Evolutionary conservation across 2,329 filamentous ascomycete species (phyloP).

Genomic region (Curvularia sp.): DNA sequence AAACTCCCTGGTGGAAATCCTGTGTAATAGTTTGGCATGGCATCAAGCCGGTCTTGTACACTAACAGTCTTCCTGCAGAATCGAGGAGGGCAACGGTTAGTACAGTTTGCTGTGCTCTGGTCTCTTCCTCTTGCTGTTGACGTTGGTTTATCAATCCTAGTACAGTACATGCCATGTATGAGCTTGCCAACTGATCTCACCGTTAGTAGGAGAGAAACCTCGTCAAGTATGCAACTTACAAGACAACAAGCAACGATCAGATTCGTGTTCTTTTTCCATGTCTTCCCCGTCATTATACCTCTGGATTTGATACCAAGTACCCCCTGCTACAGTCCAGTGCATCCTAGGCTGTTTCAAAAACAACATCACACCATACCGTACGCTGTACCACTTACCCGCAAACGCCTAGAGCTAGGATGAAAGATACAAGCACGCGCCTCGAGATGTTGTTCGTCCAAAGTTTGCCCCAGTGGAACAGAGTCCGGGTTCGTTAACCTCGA

Average conservation of each 20-base stretch:
- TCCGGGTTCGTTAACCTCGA: slow-evolving; percentile 40
- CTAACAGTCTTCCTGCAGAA: slow-evolving; percentile 68
- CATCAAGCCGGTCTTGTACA: slow-evolving; percentile 72
- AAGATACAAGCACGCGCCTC: slow-evolving; percentile 72
- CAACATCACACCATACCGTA: neutral
- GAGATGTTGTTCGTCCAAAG: slow-evolving; percentile 81
- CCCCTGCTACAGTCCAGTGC: slow-evolving; percentile 82
- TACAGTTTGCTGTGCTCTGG: slow-evolving; percentile 62
- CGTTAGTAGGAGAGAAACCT: slow-evolving; percentile 71
- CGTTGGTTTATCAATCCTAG: slow-evolving; percentile 49
- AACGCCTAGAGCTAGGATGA: slow-evolving; percentile 74
- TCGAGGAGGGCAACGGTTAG: slow-evolving; percentile 72
- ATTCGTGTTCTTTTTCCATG: slow-evolving; percentile 65
- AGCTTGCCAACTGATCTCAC: slow-evolving; percentile 47
- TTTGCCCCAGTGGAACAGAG: slow-evolving; percentile 77
- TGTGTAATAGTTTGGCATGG: slow-evolving; percentile 79
- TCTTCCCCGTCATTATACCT: slow-evolving; percentile 53
- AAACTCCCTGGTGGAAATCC: slow-evolving; percentile 60
- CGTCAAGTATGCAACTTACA: slow-evolving; percentile 62
- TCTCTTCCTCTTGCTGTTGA: slow-evolving; percentile 50
- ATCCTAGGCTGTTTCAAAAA: slow-evolving; percentile 55
- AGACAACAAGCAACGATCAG: slow-evolving; percentile 74
- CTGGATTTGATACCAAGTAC: slow-evolving; percentile 70
- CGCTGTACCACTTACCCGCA: slow-evolving; percentile 60
- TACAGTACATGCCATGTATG: slow-evolving; percentile 49